Conservation (phyloP, 805 yeast species). For the Saccharomycopsis oosterbeekiorum region DNA sequence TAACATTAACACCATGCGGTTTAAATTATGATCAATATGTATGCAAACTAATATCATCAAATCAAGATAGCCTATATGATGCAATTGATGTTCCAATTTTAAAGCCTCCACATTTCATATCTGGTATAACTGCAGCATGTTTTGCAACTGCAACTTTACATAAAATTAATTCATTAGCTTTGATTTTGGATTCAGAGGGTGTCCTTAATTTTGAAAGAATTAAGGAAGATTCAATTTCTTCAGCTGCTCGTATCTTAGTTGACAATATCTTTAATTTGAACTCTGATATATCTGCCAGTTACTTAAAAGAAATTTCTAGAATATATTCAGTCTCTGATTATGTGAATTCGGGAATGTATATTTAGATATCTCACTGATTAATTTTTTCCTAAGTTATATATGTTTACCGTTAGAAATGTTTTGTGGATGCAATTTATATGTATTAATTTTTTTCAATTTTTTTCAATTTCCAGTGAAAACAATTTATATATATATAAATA, state of each 20-base stretch:
- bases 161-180: constrained; percentile 9
- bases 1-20: constrained; percentile 27
- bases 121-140: constrained; percentile 46
- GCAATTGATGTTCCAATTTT: constrained; percentile 23
- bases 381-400: neutral
- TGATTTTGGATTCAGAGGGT: constrained; percentile 49
- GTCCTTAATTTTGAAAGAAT: constrained; percentile 47
- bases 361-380: neutral
- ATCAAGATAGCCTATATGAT: constrained; percentile 20
- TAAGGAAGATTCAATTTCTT: constrained; percentile 22
- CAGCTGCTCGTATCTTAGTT: constrained; percentile 2
- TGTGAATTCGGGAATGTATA: constrained; percentile 12
- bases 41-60: constrained; percentile 19
- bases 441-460: neutral
- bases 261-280: neutral
- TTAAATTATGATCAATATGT: constrained; percentile 24
- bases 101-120: constrained; percentile 51
- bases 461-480: neutral
- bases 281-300: neutral
- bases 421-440: neutral
- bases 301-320: neutral
- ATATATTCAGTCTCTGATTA: constrained; percentile 2
- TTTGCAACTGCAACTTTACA: constrained; percentile 22
- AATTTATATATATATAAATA: neutral
- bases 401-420: neutral